Base-by-base conservation (phyloP, 768 basidiomycete genomes). In the Coprinopsis cinerea region DNA sequence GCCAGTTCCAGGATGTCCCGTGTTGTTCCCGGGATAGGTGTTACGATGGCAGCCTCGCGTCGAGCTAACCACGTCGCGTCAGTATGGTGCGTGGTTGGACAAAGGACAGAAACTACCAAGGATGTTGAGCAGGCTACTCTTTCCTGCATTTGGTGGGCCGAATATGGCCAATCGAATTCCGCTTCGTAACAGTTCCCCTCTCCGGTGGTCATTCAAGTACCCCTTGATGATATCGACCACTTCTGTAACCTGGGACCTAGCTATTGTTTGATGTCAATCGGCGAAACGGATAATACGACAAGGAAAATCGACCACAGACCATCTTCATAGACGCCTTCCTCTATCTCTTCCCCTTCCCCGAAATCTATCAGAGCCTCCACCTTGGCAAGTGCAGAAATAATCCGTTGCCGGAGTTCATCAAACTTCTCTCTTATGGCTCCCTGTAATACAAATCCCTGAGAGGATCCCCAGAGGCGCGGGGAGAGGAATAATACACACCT, bases 101-200 rank as follows among this genome's bases (percentile, higher is more conserved):
- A 44, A 47, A 48, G 32, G 35, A 30, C 18, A 42, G 22, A 10
- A 44, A 56, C 72, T 13, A 85, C 92, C 88, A 11, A 95, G 71
- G 61, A 83, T 91, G 59, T 95, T 95, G 41, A 92, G 73, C 17
- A 92, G 64, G 58, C 85, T 89, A 59, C 89, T 92, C 68, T 95
- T 96, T n/a, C 92, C 93, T 1, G 87, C 91, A 58, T 96, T 96
- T 0, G 93, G 89, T 20, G 92, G 90, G 0, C 92, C 92, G 59
- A 93, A 92, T 32, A 96, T 93, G 13, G 88, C 85, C 7, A 95
- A 71, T 39, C 80, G 82, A 42, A 94, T 78, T 2, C 92, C 93
- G 1, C 82, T 79, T 11, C 90, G 82, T 52, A 93, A 69, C 44
- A 95, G 82, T 62, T 95, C 92, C 0, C 92, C 91, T 28, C 85